Evolutionary conservation across 495 filamentous ascomycete genomes (phyloP), one percentile per base, ranked within the genome.

Genomic region (Extremus antarcticus): DNA sequence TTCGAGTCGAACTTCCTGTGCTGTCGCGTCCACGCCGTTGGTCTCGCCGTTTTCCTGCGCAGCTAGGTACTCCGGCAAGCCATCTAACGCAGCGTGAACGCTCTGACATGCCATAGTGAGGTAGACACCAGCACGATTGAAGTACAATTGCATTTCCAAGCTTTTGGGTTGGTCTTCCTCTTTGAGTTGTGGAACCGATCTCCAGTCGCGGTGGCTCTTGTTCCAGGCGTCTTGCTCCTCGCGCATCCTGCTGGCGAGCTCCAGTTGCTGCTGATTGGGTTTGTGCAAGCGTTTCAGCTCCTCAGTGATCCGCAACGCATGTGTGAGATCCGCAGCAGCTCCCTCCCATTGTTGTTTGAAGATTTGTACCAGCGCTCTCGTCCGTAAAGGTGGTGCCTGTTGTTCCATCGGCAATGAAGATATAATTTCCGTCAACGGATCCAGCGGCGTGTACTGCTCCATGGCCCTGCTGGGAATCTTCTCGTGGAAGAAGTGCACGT

Each of bases 401-500:
- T 74, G 78, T 47, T 88, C 82, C 19, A 65, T 71, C 11, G 84
- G 81, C 15, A 76, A 67, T 25, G 79, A 77, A 15, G 69, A 68
- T 43, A 87, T 83, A 43, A 88, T 77, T 46, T 85, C 76, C 68
- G 86, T 73, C 56, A 90, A 67, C 0, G 78, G 74, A 43, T 73
- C 67, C 23, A 89, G 69, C 40, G 76, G 79, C 4, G 86, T 89
- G 65, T 75, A 86, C 61, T 88, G 78, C 47, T 82, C 86, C 58
- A 90, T 75, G 69, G 86, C 83, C 23, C 86, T 72, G 13, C 78
- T 83, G 0, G 86, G 86, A 39, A 90, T 90, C 73, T 89, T 90
- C 63, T 90, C 87, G 68, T 90, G 86, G 65, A 90, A 90, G 68
- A 90, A 90, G 60, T 90, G 84, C 2, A 90, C 86, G 57, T 90